Evolutionary conservation across 352 stramenopile genomes (phyloP), one percentile per base, ranked within the genome.

Genomic region (Plasmopara muralis): DNA sequence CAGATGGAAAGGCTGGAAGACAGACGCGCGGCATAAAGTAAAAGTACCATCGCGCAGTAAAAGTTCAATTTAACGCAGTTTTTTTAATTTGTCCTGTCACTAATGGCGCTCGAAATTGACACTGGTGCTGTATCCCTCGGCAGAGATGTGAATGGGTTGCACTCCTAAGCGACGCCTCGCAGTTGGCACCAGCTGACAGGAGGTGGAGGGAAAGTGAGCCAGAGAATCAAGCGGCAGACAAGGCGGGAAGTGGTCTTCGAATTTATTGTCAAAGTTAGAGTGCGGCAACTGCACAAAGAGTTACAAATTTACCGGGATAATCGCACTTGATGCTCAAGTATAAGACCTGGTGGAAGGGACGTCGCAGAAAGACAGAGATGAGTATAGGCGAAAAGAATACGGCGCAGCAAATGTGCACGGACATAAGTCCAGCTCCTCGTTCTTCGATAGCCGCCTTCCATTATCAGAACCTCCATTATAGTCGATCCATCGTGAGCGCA

Each of bases 181-280:
- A 15, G 30, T 40, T 15, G 18, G 14, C 30, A 20, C n/a, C 43
- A 34, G 38, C n/a, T 25, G 30, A 28, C 43, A 38, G 20, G 20
- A 41, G 43, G 14, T 46, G 18, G n/a, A 16, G 31, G 41, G 31
- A 47, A 51, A 59, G 38, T 55, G 50, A 61, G 46, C 57, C 45
- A 30, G 51, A 60, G 43, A 50, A 51, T 4, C 18, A 5, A 6
- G 29, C 40, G 18, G 41, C 50, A 57, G 50, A 57, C 40, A 50
- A 57, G 50, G 15, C 44, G 13, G 12, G 8, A 35, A 33, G 30
- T 28, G 31, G 31, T 60, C 52, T 65, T 65, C 57, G 57, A 65
- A 29, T 50, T 60, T 65, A 43, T 61, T 50, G 28, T 43, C 8
- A 53, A 54, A 56, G 48, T 52, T 62, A 62, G 48, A 62, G 55